phyloP scores from a whole-genome alignment of 768 basidiomycete genomes.

The Termitomyces sp. region DNA sequence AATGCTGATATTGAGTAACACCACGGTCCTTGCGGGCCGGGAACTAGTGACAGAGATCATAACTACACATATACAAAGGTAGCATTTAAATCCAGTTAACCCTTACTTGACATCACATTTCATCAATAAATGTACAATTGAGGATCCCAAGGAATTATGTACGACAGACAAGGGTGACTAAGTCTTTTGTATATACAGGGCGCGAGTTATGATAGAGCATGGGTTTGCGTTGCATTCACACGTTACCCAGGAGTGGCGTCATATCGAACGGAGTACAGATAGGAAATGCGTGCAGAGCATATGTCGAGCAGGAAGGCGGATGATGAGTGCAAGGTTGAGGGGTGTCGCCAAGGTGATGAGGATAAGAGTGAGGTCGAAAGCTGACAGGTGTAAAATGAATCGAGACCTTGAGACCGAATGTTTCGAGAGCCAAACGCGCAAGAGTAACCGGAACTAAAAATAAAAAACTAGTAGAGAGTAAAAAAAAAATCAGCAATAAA shows the following conservation, averaged over 20 bases:
- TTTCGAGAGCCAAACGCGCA: neutral
- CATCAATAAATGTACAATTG: neutral
- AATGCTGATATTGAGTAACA: no score
- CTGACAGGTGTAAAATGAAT: neutral
- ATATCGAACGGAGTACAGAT: slow-evolving; percentile 7
- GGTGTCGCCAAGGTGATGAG: slow-evolving; percentile 17
- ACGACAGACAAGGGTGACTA: neutral
- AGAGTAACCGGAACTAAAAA: slow-evolving; percentile 8
- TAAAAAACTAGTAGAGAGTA: slow-evolving; percentile 6
- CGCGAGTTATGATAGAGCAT: slow-evolving; percentile 7
- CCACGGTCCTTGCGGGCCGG: no score
- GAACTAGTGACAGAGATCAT: no score
- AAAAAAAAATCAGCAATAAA: slow-evolving; percentile 16
- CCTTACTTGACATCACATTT: neutral
- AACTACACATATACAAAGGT: no score
- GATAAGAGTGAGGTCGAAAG: slow-evolving; percentile 18
- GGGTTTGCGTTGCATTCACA: slow-evolving; percentile 4
- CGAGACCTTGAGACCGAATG: slow-evolving; percentile 1
- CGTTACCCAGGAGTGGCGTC: slow-evolving; percentile 2
- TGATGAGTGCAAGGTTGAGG: slow-evolving; percentile 2
- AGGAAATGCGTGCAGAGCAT: neutral
- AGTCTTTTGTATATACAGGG: slow-evolving; percentile 13
- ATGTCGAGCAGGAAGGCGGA: neutral
- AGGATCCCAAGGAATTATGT: neutral
- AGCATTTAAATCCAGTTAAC: neutral